Percentiles rank a stretch among this genome's conserved stretches.
These are phyloP conservation scores for Lactifluus hygrophoroides DNA, from an alignment of 768 basidiomycete species.

Conservation along the genomic window DNA sequence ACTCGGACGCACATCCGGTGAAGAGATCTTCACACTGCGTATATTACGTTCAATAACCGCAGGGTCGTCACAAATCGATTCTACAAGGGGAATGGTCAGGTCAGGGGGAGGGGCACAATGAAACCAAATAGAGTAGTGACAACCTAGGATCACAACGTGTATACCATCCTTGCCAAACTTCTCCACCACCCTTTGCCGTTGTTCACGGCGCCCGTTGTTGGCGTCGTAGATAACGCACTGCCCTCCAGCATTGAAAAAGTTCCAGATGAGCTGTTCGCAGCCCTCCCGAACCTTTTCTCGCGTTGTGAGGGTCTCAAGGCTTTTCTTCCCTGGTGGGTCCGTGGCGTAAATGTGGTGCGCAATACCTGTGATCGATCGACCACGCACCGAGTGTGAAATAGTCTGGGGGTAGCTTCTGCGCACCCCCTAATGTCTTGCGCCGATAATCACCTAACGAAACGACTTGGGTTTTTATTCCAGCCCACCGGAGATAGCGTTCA, in stretches of 20 bases:
- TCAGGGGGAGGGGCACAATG: neutral
- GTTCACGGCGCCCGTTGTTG: conserved; percentile 75
- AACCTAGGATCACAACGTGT: conserved; percentile 91
- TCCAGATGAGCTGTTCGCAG: conserved; percentile 85
- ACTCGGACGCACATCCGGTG: conserved; percentile 79
- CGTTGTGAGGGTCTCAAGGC: conserved; percentile 68
- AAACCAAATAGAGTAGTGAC: conserved; percentile 13
- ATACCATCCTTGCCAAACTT: conserved; percentile 82
- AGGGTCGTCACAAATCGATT: conserved; percentile 84
- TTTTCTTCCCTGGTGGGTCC: conserved; percentile 56
- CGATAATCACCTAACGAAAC: conserved; percentile 94
- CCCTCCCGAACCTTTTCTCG: conserved; percentile 66
- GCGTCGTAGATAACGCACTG: conserved; percentile 99
- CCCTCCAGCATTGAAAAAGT: conserved; percentile 79
- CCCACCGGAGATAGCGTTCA: conserved; percentile 97
- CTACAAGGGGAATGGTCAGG: conserved; percentile 33
- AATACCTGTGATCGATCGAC: conserved; percentile 5
- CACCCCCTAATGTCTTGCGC: conserved; percentile 79
- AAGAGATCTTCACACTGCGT: conserved; percentile 94
- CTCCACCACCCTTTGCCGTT: conserved; percentile 64
- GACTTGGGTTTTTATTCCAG: conserved; percentile 93
- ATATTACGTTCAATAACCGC: conserved; percentile 94
- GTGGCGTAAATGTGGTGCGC: neutral
- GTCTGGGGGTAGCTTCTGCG: conserved; percentile 80
- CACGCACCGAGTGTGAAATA: conserved; percentile 78